Conservation (phyloP, 2,329 filamentous ascomycete genomes). For the Penicillium sp. region DNA sequence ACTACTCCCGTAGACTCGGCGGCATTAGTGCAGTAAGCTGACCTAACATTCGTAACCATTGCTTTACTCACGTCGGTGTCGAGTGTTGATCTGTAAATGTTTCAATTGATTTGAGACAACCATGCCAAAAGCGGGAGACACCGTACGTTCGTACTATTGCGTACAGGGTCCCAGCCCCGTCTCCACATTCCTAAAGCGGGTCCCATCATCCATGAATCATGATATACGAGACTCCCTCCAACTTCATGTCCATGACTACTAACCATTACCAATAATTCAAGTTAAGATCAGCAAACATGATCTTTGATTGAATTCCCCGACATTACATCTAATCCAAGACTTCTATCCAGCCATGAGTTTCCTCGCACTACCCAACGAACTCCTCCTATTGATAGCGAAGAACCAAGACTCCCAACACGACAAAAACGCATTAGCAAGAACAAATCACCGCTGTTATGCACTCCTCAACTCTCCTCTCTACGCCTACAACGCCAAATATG, state of each 20-base stretch:
- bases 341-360: constrained; percentile 2
- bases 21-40: too few relatives aligned
- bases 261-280: too few relatives aligned
- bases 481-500: background rate
- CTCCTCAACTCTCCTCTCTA: constrained; percentile 5
- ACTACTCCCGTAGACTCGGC: too few relatives aligned
- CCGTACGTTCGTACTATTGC: too few relatives aligned
- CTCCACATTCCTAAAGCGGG: constrained; percentile 3
- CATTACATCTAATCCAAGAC: background rate
- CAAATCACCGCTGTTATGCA: background rate
- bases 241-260: background rate
- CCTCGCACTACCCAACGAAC: constrained; percentile 5
- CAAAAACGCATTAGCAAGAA: constrained; percentile 3
- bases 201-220: too few relatives aligned
- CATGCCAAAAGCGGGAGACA: too few relatives aligned
- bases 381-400: constrained; percentile 3
- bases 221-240: background rate
- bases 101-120: too few relatives aligned
- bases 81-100: too few relatives aligned
- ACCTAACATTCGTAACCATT: too few relatives aligned
- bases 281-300: background rate
- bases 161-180: too few relatives aligned
- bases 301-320: background rate
- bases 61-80: too few relatives aligned
- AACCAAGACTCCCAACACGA: background rate